A percentile compares a stretch with the other conserved stretches of the same genome.
These are phyloP conservation scores for Ogataea naganishii DNA, from an alignment of 805 yeast genomes.

Conservation along the genomic window DNA sequence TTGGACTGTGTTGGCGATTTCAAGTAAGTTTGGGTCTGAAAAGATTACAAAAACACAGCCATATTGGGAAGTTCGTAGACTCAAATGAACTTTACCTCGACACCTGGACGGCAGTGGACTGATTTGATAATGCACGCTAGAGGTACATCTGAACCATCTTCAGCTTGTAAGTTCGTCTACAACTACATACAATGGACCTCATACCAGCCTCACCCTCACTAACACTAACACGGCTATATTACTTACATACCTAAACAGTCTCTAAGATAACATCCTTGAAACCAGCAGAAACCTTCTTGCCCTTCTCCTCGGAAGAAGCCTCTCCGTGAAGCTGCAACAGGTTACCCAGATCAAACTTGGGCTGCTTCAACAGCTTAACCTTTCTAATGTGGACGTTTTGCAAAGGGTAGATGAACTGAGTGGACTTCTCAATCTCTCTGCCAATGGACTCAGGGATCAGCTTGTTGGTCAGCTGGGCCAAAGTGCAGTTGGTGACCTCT, in stretches of 20 bases:
- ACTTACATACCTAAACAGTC: slow-evolving; percentile 85
- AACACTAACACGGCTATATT: too few relatives aligned
- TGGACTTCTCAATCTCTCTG: slow-evolving; percentile 95
- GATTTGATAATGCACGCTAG: too few relatives aligned
- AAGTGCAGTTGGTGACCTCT: slow-evolving; percentile 90
- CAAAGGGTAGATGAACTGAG: slow-evolving; percentile 91
- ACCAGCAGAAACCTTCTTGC: slow-evolving; percentile 90
- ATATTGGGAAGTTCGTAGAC: too few relatives aligned
- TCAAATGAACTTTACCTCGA: too few relatives aligned
- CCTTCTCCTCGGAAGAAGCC: slow-evolving; percentile 81
- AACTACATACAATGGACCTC: too few relatives aligned
- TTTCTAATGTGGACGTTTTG: slow-evolving; percentile 99
- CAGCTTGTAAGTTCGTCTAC: too few relatives aligned
- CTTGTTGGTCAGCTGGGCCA: slow-evolving; percentile 94
- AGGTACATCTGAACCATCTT: too few relatives aligned
- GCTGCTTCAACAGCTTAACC: slow-evolving; percentile 97
- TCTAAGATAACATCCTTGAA: slow-evolving; percentile 99
- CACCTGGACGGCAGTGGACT: too few relatives aligned
- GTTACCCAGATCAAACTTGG: slow-evolving; percentile 96
- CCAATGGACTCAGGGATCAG: slow-evolving; percentile 98
- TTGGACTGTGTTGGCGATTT: too few relatives aligned
- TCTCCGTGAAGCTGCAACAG: slow-evolving; percentile 97
- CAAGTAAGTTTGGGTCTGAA: too few relatives aligned
- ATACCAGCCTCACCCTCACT: too few relatives aligned
- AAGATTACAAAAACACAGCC: too few relatives aligned